phyloP scores from a whole-genome alignment of 2,329 filamentous ascomycete species.

The Ophiostoma sp. region DNA sequence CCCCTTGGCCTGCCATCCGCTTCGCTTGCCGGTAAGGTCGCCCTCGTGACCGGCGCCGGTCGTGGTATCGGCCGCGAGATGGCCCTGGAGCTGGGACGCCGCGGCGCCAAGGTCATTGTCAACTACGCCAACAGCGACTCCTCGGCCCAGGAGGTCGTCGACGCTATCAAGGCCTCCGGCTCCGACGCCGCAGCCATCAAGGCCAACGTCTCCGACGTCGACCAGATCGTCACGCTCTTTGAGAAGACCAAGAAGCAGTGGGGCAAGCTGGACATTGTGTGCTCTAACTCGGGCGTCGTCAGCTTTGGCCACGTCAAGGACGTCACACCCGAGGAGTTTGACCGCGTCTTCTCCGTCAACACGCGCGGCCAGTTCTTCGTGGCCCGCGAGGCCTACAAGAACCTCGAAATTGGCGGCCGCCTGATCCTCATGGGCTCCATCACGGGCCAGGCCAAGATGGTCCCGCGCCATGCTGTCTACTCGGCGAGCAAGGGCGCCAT shows the following conservation, averaged over 20 bases:
- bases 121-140: conserved; percentile 32
- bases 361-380: conserved; percentile 59
- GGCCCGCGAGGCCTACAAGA: conserved; percentile 56
- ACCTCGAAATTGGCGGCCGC: conserved; percentile 56
- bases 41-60: conserved; percentile 35
- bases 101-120: conserved; percentile 35
- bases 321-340: conserved; percentile 54
- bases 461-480: conserved; percentile 36
- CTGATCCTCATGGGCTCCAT: conserved; percentile 61
- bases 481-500: conserved; percentile 37
- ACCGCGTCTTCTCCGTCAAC: conserved; percentile 58
- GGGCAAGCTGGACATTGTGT: conserved; percentile 57
- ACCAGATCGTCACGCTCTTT: conserved; percentile 34
- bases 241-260: conserved; percentile 52
- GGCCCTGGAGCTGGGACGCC: conserved; percentile 41
- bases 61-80: conserved; percentile 60
- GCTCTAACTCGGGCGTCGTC: conserved; percentile 57
- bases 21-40: conserved; percentile 31
- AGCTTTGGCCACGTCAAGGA: conserved; percentile 55
- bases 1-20: conserved; percentile 33
- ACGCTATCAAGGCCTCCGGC: conserved; percentile 27
- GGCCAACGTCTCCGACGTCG: conserved; percentile 34
- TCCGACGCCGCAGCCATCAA: conserved; percentile 32
- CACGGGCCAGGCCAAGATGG: conserved; percentile 39
- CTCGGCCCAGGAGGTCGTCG: conserved; percentile 27